phyloP scores from a whole-genome alignment of 2,329 filamentous ascomycete species.

The Fusarium sp. region DNA sequence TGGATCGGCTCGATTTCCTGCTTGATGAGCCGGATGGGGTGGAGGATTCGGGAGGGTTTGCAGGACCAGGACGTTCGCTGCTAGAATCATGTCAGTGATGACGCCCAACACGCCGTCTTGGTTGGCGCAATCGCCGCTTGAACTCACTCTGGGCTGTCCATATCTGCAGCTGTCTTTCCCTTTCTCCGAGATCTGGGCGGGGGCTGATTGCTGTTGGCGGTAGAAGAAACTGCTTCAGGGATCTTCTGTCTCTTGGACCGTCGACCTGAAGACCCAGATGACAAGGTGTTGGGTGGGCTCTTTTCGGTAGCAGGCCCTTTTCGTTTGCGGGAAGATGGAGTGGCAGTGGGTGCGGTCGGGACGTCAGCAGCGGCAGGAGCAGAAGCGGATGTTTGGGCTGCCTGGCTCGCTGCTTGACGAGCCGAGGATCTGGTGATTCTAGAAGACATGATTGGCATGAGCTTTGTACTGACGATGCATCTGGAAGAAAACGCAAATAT shows the following conservation, averaged over 20 bases:
- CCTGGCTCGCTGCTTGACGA: constrained; percentile 84
- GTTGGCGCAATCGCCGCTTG: neutral
- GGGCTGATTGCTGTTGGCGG: constrained; percentile 47
- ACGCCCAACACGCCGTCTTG: neutral
- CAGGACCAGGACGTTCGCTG: constrained; percentile 64
- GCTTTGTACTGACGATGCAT: constrained; percentile 49
- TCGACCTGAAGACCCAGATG: constrained; percentile 62
- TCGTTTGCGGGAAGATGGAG: constrained; percentile 78
- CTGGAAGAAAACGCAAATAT: constrained; percentile 39
- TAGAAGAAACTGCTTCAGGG: constrained; percentile 62
- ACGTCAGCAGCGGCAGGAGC: constrained; percentile 57
- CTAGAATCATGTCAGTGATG: constrained; percentile 30
- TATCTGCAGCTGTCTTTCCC: constrained; percentile 74
- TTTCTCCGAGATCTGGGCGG: constrained; percentile 68
- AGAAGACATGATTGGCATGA: constrained; percentile 86
- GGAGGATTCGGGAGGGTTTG: constrained; percentile 73
- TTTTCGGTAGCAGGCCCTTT: constrained; percentile 75
- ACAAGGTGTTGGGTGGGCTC: constrained; percentile 56
- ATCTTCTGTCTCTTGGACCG: constrained; percentile 82
- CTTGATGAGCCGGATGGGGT: constrained; percentile 76
- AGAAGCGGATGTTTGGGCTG: constrained; percentile 63
- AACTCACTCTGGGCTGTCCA: constrained; percentile 81
- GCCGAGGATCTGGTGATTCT: constrained; percentile 97
- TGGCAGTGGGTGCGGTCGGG: constrained; percentile 59
- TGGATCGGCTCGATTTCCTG: constrained; percentile 81